Conservation (phyloP, 352 stramenopile species). For the Globisporangium parvum region DNA sequence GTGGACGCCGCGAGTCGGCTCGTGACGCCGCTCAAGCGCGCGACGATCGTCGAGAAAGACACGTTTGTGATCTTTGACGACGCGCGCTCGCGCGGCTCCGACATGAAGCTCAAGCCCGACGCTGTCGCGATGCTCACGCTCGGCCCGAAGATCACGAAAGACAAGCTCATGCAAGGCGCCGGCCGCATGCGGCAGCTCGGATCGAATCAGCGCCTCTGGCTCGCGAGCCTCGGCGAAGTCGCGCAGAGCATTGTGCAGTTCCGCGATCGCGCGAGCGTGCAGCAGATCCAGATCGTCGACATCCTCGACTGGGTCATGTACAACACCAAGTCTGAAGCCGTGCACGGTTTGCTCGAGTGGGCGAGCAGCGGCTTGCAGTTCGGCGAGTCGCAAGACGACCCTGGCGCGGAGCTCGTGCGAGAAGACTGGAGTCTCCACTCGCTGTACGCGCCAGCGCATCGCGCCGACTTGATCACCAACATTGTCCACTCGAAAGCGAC, state of each 20-base stretch:
- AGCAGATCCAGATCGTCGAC: slow-evolving; percentile 23
- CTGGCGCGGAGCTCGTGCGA: slow-evolving; percentile 22
- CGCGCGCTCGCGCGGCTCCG: slow-evolving; percentile 75
- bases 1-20: slow-evolving; percentile 46
- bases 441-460: slow-evolving; percentile 27
- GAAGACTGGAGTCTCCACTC: slow-evolving; percentile 46
- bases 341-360: slow-evolving; percentile 70
- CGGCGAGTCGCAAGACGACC: slow-evolving; percentile 20
- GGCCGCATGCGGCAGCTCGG: slow-evolving; percentile 82
- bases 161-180: slow-evolving; percentile 92
- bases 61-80: slow-evolving; percentile 92
- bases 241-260: slow-evolving; percentile 32
- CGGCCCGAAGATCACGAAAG: slow-evolving; percentile 82
- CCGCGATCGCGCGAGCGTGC: slow-evolving; percentile 2
- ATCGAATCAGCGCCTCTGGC: slow-evolving; percentile 54
- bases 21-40: slow-evolving; percentile 44
- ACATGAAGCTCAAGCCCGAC: slow-evolving; percentile 80
- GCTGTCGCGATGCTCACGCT: slow-evolving; percentile 79
- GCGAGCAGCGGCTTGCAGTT: slow-evolving; percentile 72
- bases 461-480: slow-evolving; percentile 23
- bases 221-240: slow-evolving; percentile 69
- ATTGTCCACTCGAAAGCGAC: slow-evolving; percentile 22
- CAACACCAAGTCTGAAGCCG: slow-evolving; percentile 71
- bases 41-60: slow-evolving; percentile 69
- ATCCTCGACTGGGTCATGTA: slow-evolving; percentile 86